phyloP scores from a whole-genome alignment of 768 basidiomycete species.

The Podaxis mareebaensis region DNA sequence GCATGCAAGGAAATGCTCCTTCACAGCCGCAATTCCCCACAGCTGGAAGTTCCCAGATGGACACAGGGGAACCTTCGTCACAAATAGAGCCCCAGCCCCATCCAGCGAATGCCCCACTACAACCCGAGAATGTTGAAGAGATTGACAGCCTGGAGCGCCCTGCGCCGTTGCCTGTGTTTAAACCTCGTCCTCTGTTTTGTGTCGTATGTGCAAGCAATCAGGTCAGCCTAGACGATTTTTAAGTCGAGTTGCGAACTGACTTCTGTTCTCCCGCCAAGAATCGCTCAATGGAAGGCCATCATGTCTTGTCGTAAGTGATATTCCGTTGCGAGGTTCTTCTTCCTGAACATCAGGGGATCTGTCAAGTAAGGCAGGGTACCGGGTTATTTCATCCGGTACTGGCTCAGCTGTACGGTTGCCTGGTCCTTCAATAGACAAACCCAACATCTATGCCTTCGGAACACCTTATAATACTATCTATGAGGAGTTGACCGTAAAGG shows the following conservation, averaged over 20 bases:
- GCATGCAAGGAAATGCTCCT: constrained; percentile 25
- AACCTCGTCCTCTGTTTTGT: constrained; percentile 84
- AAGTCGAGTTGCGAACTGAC: constrained; percentile 5
- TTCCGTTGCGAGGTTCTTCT: constrained; percentile 12
- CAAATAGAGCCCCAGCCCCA: constrained; percentile 12
- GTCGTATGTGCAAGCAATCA: constrained; percentile 99
- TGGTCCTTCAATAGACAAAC: constrained; percentile 94
- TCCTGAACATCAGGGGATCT: constrained; percentile 7
- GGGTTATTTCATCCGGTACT: constrained; percentile 93
- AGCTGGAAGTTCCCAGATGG: constrained; percentile 14
- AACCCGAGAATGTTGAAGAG: constrained; percentile 7
- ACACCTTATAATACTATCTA: constrained; percentile 97
- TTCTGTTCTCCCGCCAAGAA: constrained; percentile 54
- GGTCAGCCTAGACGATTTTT: constrained; percentile 44
- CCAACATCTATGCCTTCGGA: constrained; percentile 95
- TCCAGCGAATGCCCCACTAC: neutral
- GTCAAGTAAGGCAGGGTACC: constrained; percentile 83
- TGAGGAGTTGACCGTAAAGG: constrained; percentile 83
- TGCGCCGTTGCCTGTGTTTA: constrained; percentile 38
- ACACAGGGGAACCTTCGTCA: neutral
- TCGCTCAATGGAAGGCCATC: constrained; percentile 97
- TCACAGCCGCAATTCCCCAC: constrained; percentile 15
- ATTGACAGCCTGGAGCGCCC: neutral
- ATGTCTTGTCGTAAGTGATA: constrained; percentile 75
- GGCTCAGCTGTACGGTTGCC: constrained; percentile 97